Evolutionary conservation across 352 stramenopile species (phyloP).

Genomic region (Pythium periplocum): DNA sequence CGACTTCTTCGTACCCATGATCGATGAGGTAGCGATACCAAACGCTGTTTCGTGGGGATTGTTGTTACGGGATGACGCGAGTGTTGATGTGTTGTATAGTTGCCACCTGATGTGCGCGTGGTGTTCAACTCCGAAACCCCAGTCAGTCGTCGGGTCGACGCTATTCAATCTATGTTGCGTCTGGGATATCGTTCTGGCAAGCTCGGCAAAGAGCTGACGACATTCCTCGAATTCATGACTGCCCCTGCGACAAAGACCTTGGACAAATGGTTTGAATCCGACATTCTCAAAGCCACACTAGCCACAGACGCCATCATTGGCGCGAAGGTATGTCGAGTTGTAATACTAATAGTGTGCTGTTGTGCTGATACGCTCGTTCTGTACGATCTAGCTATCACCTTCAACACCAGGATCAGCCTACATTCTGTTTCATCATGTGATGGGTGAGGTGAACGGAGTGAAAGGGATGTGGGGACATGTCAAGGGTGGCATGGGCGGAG

Average conservation of each 20-base stretch:
- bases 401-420: slow-evolving; percentile 86
- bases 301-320: slow-evolving; percentile 91
- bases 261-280: slow-evolving; percentile 89
- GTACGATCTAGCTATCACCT: slow-evolving; percentile 45
- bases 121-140: slow-evolving; percentile 44
- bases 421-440: slow-evolving; percentile 90
- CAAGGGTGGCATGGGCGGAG: slow-evolving; percentile 83
- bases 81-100: slow-evolving; percentile 17
- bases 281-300: slow-evolving; percentile 87
- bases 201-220: slow-evolving; percentile 67
- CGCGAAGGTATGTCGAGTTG: slow-evolving; percentile 45
- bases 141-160: slow-evolving; percentile 58
- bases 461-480: slow-evolving; percentile 89
- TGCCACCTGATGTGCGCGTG: slow-evolving; percentile 67
- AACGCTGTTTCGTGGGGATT: neutral
- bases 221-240: slow-evolving; percentile 87
- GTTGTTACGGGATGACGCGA: too few relatives aligned
- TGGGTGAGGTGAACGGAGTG: slow-evolving; percentile 86
- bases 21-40: slow-evolving; percentile 54
- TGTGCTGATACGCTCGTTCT: neutral
- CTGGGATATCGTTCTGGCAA: slow-evolving; percentile 61
- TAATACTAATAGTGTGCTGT: neutral
- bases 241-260: slow-evolving; percentile 82
- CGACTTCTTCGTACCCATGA: slow-evolving; percentile 76
- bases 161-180: slow-evolving; percentile 56